These are phyloP conservation scores for Rhodamnia argentea DNA, from an alignment of 345 rosid genomes.

Conservation along the genomic window DNA sequence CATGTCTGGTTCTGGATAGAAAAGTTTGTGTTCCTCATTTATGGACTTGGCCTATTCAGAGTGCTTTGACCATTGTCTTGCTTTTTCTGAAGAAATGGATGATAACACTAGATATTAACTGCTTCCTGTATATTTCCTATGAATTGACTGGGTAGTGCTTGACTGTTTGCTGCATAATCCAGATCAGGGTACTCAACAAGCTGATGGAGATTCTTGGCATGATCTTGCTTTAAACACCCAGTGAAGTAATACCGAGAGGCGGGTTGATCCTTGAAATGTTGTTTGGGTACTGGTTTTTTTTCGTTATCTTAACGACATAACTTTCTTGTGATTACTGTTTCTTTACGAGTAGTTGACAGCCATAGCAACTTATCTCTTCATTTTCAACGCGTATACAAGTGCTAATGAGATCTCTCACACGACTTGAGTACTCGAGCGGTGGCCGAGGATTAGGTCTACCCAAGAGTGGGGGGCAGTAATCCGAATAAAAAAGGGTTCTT, in stretches of 20 bases:
- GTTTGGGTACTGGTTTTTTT: background rate
- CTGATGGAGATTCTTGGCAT: conserved; percentile 60
- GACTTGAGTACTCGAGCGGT: background rate
- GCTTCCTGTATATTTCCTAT: background rate
- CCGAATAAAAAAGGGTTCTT: background rate
- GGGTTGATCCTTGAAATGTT: background rate
- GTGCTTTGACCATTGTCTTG: background rate
- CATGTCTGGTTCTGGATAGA: background rate
- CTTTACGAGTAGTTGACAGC: background rate
- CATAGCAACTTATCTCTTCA: background rate
- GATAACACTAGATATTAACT: background rate
- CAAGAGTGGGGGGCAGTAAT: background rate
- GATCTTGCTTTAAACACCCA: conserved; percentile 69
- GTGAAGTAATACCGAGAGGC: background rate
- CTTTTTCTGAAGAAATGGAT: background rate
- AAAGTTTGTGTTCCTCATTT: background rate
- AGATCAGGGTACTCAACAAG: conserved; percentile 73
- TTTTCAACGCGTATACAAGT: background rate
- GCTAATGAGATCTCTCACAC: background rate
- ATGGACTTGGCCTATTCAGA: background rate
- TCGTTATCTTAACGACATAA: background rate
- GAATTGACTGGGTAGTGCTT: background rate
- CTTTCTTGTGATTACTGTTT: background rate
- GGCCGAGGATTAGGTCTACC: background rate
- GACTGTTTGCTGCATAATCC: conserved; percentile 1